A percentile compares a stretch with the other conserved stretches of the same genome.
Evolutionary conservation across 169 alveolate genomes (phyloP).

Genomic region (Babesia divergens): DNA sequence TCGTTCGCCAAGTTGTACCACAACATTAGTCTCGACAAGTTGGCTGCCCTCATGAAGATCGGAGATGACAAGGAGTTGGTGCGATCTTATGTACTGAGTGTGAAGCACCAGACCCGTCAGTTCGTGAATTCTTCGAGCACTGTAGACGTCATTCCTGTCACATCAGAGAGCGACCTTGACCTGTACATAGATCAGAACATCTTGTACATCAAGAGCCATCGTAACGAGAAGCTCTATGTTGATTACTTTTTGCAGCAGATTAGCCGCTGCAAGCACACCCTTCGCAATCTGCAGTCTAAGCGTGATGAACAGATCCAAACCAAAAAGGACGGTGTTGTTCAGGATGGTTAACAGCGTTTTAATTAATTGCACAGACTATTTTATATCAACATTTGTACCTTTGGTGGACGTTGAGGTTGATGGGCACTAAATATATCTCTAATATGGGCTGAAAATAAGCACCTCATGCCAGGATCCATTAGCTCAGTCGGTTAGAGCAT

Average conservation of each 20-base stretch:
- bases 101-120: conserved; percentile 71
- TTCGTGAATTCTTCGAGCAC: conserved; percentile 69
- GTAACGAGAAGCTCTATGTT: conserved; percentile 70
- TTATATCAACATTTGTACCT: neutral
- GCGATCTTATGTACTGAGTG: conserved; percentile 73
- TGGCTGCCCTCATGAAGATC: conserved; percentile 68
- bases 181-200: conserved; percentile 75
- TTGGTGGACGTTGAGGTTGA: no score
- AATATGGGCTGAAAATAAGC: neutral
- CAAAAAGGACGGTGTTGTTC: conserved; percentile 34
- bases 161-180: conserved; percentile 67
- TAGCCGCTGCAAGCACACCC: conserved; percentile 66
- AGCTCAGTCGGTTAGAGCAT: conserved; percentile 87
- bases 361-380: neutral
- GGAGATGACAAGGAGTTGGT: conserved; percentile 67
- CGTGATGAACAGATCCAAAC: conserved; percentile 36
- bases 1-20: conserved; percentile 79
- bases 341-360: conserved; percentile 8
- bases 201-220: conserved; percentile 69
- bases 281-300: conserved; percentile 58
- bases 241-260: conserved; percentile 78
- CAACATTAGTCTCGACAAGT: conserved; percentile 69
- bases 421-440: no score
- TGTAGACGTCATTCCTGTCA: conserved; percentile 62
- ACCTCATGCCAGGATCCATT: conserved; percentile 70